Evolutionary conservation across 306 rosid genomes (phyloP).

Genomic region (Acacia confusa): DNA sequence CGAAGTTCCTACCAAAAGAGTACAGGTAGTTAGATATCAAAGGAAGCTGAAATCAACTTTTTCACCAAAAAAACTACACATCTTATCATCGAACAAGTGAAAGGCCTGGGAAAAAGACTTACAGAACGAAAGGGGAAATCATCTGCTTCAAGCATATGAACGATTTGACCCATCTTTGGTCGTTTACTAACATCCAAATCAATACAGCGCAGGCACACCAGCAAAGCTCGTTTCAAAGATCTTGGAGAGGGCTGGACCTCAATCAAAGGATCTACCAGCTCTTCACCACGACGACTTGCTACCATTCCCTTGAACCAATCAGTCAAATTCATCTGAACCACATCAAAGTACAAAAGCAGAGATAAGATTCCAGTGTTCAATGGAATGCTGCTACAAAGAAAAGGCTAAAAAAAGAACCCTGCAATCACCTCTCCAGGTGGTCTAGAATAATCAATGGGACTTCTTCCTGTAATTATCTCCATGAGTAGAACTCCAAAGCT

Average conservation of each 20-base stretch:
- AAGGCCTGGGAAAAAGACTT: slow-evolving; percentile 27
- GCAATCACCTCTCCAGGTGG: slow-evolving; percentile 86
- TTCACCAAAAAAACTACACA: background rate
- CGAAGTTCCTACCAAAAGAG: slow-evolving; percentile 57
- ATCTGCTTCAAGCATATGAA: slow-evolving; percentile 97
- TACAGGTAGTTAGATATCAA: background rate
- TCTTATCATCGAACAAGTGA: background rate
- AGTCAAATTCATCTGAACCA: slow-evolving; percentile 87
- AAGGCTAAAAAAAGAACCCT: slow-evolving; percentile 27
- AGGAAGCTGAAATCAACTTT: background rate
- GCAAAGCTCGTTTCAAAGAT: slow-evolving; percentile 80
- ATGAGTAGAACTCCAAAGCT: slow-evolving; percentile 93
- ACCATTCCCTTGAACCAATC: slow-evolving; percentile 99
- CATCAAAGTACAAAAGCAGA: slow-evolving; percentile 23
- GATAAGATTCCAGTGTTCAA: slow-evolving; percentile 25
- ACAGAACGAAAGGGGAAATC: slow-evolving; percentile 90
- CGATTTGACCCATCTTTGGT: slow-evolving; percentile 99
- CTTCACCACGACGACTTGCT: slow-evolving; percentile 80
- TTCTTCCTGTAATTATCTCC: slow-evolving; percentile 98
- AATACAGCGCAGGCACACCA: slow-evolving; percentile 89
- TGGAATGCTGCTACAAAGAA: slow-evolving; percentile 18
- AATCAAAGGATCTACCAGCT: slow-evolving; percentile 78
- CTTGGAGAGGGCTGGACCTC: slow-evolving; percentile 80
- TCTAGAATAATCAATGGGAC: slow-evolving; percentile 89
- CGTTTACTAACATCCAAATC: slow-evolving; percentile 85